Evolutionary conservation across 2,329 filamentous ascomycete genomes (phyloP).

Genomic region (Calonectria hawksworthii): DNA sequence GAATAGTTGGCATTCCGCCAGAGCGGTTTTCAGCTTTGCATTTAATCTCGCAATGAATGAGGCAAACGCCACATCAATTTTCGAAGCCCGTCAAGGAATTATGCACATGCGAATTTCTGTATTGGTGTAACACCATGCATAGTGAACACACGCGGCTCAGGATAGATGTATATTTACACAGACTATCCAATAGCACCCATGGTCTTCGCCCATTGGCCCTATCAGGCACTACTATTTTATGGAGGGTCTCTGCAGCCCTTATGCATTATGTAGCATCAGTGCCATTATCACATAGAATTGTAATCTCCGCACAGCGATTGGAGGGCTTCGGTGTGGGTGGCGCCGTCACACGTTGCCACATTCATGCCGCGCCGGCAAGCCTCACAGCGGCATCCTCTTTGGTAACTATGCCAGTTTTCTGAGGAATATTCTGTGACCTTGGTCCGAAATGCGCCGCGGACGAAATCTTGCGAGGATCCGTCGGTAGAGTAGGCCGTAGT

Average conservation of each 20-base stretch:
- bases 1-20: background rate
- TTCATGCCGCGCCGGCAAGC: background rate
- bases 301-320: background rate
- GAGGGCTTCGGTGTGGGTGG: background rate
- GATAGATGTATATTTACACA: background rate
- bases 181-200: background rate
- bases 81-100: background rate
- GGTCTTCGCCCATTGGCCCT: background rate
- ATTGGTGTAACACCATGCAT: background rate
- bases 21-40: background rate
- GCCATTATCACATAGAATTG: background rate
- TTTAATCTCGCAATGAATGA: background rate
- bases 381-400: background rate
- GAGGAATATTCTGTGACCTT: background rate
- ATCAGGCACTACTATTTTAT: background rate
- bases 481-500: background rate
- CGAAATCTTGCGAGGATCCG: background rate
- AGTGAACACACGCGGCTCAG: background rate
- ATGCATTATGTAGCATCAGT: background rate
- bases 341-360: background rate
- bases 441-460: background rate
- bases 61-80: background rate
- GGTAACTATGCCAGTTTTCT: background rate
- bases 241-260: background rate
- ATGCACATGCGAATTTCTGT: background rate